Evolutionary conservation across 2,329 filamentous ascomycete genomes (phyloP).

Genomic region (Colletotrichum viniferum): DNA sequence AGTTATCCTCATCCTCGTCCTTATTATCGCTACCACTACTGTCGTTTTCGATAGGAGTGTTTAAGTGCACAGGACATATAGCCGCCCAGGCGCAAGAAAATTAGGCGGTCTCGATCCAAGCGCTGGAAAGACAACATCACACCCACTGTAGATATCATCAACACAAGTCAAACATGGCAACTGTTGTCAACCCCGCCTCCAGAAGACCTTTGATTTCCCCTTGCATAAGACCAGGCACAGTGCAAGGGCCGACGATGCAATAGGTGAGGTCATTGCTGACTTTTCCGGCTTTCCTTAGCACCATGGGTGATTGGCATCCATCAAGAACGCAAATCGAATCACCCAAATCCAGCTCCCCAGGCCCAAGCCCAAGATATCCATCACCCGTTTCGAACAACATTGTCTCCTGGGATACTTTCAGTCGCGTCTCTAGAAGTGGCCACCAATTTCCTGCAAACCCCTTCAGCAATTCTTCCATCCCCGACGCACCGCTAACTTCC

Average conservation of each 20-base stretch:
- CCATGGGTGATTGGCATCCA: neutral
- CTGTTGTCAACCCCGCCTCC: neutral
- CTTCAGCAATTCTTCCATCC: neutral
- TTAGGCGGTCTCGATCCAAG: too few species aligned
- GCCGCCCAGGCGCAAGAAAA: too few species aligned
- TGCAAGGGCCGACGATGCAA: neutral
- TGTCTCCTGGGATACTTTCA: neutral
- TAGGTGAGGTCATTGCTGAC: neutral
- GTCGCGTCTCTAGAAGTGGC: neutral
- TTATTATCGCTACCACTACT: too few species aligned
- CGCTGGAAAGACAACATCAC: too few species aligned
- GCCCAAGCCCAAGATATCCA: neutral
- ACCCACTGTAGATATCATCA: neutral
- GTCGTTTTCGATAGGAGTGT: too few species aligned
- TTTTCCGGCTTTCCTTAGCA: neutral
- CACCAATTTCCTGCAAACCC: neutral
- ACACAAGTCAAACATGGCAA: neutral
- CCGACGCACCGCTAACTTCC: neutral
- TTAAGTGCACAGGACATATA: too few species aligned
- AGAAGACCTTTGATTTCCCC: neutral
- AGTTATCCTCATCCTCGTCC: too few species aligned
- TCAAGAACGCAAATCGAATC: neutral
- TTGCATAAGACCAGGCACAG: neutral
- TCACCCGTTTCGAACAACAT: neutral
- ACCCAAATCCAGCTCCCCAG: neutral